Evolutionary conservation across 352 stramenopile genomes (phyloP), one percentile per base, ranked within the genome.

Genomic region (Pythium scleroteichum): DNA sequence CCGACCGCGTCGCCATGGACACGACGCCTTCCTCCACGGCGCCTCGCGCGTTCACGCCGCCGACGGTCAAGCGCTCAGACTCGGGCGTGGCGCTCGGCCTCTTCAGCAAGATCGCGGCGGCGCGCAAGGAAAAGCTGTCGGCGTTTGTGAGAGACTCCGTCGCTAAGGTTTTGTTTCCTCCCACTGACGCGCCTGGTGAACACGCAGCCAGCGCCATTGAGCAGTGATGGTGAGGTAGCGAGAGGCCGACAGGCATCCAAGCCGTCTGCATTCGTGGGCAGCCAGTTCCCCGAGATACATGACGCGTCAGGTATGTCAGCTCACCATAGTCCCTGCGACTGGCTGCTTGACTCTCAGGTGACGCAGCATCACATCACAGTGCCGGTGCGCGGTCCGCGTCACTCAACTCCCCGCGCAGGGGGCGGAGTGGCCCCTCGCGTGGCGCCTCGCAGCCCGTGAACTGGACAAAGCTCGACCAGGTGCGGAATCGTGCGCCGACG

Each of bases 51-150:
- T 63, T 62, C 29, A 44, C 46, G 27, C n/a, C 40, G 3, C 40
- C 38, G 7, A 59, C 16, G 14, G 23, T 41, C 27, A 62, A 44
- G 42, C 44, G 50, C 19, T 55, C 51, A 1, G 65, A 76, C 29
- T 73, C 75, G 17, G 77, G 83, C 45, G 74, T 89, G 38, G 67
- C 82, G 35, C 66, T 92, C 8, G 77, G 78, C 1, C 69, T 90
- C 52, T 88, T 90, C 63, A 87, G 78, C 56, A 92, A 92, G 68
- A 88, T 92, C 53, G 77, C 78, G 46, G 78, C 80, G 17, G 76
- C 71, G 32, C 78, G 78, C 48, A 92, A 87, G 66, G 78, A 90
- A 52, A 86, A 86, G 53, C 71, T 90, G 14, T 76, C 71, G 40
- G 51, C 57, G 19, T 83, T 78, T 56, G 75, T 87, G 46, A 55